Evolutionary conservation across 768 basidiomycete genomes (phyloP), one percentile per base, ranked within the genome.

Genomic region (Auricularia sp.): DNA sequence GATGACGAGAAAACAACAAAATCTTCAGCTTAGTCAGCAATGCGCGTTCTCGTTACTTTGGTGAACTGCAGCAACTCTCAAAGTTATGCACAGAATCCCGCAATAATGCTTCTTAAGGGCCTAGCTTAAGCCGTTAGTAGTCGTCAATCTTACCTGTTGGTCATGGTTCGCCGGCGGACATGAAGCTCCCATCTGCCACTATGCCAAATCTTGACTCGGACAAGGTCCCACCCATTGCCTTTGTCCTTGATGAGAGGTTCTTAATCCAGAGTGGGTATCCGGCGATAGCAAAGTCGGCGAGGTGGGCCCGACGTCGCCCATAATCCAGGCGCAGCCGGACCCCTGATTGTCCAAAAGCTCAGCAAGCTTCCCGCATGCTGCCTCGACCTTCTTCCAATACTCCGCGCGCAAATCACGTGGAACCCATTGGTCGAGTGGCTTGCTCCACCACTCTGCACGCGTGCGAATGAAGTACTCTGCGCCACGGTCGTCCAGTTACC

Each of bases 281-380:
- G 2, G 70, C 79, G 29, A 81, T 66, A 2, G 74, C 72, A 35
- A 82, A 71, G 68, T 84, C 82, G 0, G 75, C 77, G 70, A 76
- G 0, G 72, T 74, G 8, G 75, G 51, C 7, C 51, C 67, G 13
- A 66, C 68, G 6, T 75, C 69, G 1, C 80, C 81, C 66, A 78
- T 71, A 21, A 82, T 65, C 64, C 74, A 80, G 33, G 18, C 24
- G 7, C n/a, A n/a, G n/a, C 72, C 73, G 1, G 29, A 29, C 29
- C 51, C 29, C 42, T 70, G 68, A 44, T 69, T 72, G 64, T 74
- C 78, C 74, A 78, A 33, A 7, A 54, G 47, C 33, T 24, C 29
- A 14, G 45, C 63, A 13, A 64, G 35, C 6, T 36, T 4, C 66
- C 63, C 21, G 70, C 68, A 3, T 75, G 63, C 21, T 61, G 5